These are phyloP conservation scores for Desmodesmus armatus DNA, from an alignment of 139 green algal genomes.

Conservation along the genomic window DNA sequence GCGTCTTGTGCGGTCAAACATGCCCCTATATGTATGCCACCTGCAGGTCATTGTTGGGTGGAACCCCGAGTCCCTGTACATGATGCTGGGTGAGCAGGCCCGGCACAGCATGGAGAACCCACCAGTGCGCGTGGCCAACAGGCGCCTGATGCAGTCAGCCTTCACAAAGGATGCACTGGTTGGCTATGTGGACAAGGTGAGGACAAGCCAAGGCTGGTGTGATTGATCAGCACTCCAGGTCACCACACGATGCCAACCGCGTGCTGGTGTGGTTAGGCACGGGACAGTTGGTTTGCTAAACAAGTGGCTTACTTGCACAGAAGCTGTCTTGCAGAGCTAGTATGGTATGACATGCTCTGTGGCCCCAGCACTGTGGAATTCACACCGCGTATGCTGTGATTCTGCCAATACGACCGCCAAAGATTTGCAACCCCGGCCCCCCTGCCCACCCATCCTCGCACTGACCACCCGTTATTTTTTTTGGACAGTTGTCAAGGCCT, in stretches of 20 bases:
- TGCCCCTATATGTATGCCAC: too few species aligned
- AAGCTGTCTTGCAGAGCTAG: too few species aligned
- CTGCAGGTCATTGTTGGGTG: conserved; percentile 1
- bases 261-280: too few species aligned
- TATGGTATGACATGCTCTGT: background rate
- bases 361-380: background rate
- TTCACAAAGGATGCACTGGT: background rate
- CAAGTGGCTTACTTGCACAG: too few species aligned
- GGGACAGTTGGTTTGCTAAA: too few species aligned
- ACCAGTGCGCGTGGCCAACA: too few species aligned
- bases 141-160: background rate
- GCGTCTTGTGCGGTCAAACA: too few species aligned
- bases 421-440: background rate
- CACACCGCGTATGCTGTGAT: background rate
- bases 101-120: background rate
- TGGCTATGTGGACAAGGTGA: background rate
- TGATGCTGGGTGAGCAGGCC: background rate
- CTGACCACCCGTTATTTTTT: too few species aligned
- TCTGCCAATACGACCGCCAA: background rate
- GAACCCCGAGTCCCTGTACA: background rate
- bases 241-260: background rate
- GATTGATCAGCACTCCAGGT: background rate
- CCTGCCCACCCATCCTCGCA: too few species aligned
- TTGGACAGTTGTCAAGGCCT: background rate
- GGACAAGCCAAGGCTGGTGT: background rate